Conservation (phyloP, 345 rosid genomes). For the Syzygium aromaticum region DNA sequence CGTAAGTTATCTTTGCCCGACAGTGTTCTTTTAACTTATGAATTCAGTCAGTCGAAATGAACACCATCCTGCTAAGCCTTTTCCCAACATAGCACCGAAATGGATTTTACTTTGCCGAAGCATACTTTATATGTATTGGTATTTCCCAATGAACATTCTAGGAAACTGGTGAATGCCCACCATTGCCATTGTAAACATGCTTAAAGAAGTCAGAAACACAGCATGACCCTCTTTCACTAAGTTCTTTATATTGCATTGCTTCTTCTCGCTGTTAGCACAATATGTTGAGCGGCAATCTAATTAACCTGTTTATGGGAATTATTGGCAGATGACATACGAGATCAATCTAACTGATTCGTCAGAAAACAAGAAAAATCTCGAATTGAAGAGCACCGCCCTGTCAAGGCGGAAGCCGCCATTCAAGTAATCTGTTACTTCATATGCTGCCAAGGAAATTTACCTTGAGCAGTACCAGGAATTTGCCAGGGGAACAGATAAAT, state of each 20-base stretch:
- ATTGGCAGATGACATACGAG: not conserved
- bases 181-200: not conserved
- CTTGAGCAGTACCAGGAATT: not conserved
- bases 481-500: not conserved
- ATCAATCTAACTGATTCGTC: not conserved
- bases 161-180: not conserved
- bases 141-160: not conserved
- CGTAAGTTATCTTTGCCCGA: not conserved
- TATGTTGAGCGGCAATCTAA: not conserved
- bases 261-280: not conserved
- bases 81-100: not conserved
- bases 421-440: not conserved
- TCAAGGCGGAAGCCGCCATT: not conserved
- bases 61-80: not conserved
- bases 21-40: not conserved
- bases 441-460: not conserved
- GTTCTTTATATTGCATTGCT: not conserved
- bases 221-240: not conserved
- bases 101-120: not conserved
- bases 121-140: not conserved
- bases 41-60: not conserved
- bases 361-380: not conserved
- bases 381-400: not conserved
- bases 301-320: not conserved
- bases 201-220: not conserved